phyloP scores from a whole-genome alignment of 2,329 filamentous ascomycete species.

The Kalaharituber pfeilii region DNA sequence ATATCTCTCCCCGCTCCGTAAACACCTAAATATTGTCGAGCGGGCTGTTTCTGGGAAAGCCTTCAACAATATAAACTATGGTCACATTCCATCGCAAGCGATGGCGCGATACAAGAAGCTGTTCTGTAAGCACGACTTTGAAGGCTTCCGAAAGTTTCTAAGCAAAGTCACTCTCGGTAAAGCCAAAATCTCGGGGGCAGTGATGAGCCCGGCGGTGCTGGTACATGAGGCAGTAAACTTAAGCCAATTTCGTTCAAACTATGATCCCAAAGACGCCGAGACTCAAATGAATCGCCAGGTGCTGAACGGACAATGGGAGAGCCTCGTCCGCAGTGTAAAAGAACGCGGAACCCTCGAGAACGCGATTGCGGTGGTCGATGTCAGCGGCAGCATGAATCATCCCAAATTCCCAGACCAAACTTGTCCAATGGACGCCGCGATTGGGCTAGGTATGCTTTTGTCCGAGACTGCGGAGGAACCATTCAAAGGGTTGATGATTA shows the following conservation, averaged over 20 bases:
- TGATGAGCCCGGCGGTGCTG: conserved; percentile 36
- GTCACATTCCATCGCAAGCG: conserved; percentile 39
- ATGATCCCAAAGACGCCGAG: conserved; percentile 20
- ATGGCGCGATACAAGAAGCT: conserved; percentile 37
- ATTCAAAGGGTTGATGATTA: conserved; percentile 39
- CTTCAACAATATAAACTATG: conserved; percentile 38
- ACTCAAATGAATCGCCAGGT: conserved; percentile 26
- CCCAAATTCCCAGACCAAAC: conserved; percentile 33
- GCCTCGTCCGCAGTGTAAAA: conserved; percentile 39
- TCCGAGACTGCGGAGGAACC: conserved; percentile 37
- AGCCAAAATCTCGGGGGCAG: conserved; percentile 38
- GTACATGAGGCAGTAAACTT: conserved; percentile 23
- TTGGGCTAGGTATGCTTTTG: conserved; percentile 40
- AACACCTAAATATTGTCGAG: conserved; percentile 38
- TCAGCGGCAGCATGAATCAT: conserved; percentile 36
- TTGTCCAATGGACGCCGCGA: conserved; percentile 35
- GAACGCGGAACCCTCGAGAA: conserved; percentile 38
- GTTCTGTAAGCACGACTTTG: conserved; percentile 36
- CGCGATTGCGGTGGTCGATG: conserved; percentile 41
- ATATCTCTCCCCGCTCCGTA: conserved; percentile 36
- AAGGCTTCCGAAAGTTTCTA: conserved; percentile 36
- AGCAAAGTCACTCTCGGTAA: conserved; percentile 33
- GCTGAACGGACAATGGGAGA: conserved; percentile 38
- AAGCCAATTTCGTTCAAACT: neutral
- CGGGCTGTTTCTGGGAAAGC: conserved; percentile 33